phyloP scores from a whole-genome alignment of 2,329 filamentous ascomycete species.

The Trichoderma arundinaceum region DNA sequence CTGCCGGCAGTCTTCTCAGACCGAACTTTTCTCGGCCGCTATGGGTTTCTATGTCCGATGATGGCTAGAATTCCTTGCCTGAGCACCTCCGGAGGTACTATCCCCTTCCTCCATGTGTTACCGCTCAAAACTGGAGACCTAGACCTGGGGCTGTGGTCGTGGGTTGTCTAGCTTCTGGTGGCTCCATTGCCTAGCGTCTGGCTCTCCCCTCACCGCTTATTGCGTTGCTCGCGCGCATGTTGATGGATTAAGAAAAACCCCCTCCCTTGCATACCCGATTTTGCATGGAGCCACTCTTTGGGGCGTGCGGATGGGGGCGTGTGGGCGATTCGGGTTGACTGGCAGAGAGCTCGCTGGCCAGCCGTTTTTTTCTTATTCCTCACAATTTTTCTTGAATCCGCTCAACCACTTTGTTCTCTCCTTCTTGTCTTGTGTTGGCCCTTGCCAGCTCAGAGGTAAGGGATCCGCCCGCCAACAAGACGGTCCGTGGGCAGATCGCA shows the following conservation, averaged over 20 bases:
- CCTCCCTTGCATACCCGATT: slow-evolving; percentile 35
- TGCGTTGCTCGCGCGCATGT: slow-evolving; percentile 26
- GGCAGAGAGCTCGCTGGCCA: slow-evolving; percentile 15
- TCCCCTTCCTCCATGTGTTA: slow-evolving; percentile 6
- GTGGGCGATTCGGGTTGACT: slow-evolving; percentile 16
- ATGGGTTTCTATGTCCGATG: slow-evolving; percentile 15
- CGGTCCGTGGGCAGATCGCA: slow-evolving; percentile 29
- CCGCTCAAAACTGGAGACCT: slow-evolving; percentile 6
- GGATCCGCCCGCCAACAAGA: slow-evolving; percentile 25
- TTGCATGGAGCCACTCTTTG: slow-evolving; percentile 29
- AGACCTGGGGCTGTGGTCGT: slow-evolving; percentile 17
- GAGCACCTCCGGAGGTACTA: neutral
- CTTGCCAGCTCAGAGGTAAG: slow-evolving; percentile 30
- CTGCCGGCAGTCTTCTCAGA: slow-evolving; percentile 12
- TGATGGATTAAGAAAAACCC: slow-evolving; percentile 31
- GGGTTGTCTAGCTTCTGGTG: slow-evolving; percentile 22
- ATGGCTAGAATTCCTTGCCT: neutral
- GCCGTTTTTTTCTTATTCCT: slow-evolving; percentile 21
- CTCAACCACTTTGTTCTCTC: slow-evolving; percentile 15
- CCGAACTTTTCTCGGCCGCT: slow-evolving; percentile 22
- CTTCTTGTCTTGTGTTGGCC: slow-evolving; percentile 30
- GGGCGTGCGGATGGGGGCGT: slow-evolving; percentile 6
- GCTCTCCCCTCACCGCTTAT: slow-evolving; percentile 34
- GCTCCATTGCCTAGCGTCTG: slow-evolving; percentile 28
- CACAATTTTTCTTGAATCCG: slow-evolving; percentile 18